phyloP scores from a whole-genome alignment of 1,284 basidiomycete species.

The Apiotrichum porosum region DNA sequence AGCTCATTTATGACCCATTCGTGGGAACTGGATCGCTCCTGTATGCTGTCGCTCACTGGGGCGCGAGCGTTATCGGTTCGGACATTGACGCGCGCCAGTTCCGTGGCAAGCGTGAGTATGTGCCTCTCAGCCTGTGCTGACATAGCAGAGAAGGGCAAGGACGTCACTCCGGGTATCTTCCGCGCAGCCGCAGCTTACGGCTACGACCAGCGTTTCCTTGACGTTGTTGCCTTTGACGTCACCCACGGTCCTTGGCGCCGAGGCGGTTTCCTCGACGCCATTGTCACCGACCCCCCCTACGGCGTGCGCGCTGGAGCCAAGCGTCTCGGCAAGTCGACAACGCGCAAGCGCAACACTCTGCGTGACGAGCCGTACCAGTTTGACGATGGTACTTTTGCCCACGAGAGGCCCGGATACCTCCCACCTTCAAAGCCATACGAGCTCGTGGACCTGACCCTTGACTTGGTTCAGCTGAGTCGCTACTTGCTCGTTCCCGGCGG shows the following conservation, averaged over 20 bases:
- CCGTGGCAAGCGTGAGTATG: slow-evolving; percentile 67
- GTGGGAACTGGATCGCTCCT: slow-evolving; percentile 95
- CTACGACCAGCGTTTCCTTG: slow-evolving; percentile 67
- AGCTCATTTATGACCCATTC: slow-evolving; percentile 93
- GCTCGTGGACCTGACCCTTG: slow-evolving; percentile 72
- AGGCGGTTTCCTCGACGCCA: slow-evolving; percentile 86
- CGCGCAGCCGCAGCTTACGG: slow-evolving; percentile 83
- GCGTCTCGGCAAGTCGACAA: slow-evolving; percentile 66
- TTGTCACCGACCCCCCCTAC: slow-evolving; percentile 90
- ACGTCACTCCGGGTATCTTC: slow-evolving; percentile 61
- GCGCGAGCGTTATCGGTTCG: slow-evolving; percentile 80
- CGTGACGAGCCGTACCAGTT: slow-evolving; percentile 42
- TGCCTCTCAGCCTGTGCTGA: too few relatives aligned
- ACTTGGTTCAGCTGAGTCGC: slow-evolving; percentile 76
- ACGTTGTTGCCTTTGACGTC: slow-evolving; percentile 84
- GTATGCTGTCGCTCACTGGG: slow-evolving; percentile 78
- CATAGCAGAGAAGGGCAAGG: slow-evolving; percentile 45
- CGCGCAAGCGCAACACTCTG: slow-evolving; percentile 36
- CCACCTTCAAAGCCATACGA: slow-evolving; percentile 91
- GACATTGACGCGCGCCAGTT: slow-evolving; percentile 98
- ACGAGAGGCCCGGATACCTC: slow-evolving; percentile 61
- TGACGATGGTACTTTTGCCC: slow-evolving; percentile 43
- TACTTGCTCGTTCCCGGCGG: slow-evolving; percentile 81
- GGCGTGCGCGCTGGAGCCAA: slow-evolving; percentile 96
- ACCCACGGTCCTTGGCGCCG: slow-evolving; percentile 83